These are phyloP conservation scores for Mimosa pudica DNA, from an alignment of 306 rosid species.

Conservation along the genomic window DNA sequence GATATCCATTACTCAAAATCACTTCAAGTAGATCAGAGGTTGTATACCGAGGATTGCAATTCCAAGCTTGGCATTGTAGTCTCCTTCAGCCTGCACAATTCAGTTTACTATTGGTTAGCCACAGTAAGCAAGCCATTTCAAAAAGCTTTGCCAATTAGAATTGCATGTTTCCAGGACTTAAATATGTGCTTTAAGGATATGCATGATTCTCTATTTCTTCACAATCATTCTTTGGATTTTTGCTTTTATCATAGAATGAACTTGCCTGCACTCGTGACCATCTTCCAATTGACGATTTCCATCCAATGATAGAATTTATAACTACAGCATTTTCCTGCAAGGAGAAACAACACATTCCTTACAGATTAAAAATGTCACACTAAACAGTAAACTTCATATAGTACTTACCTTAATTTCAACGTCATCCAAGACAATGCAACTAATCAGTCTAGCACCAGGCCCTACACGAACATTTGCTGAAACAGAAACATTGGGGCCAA, in stretches of 20 bases:
- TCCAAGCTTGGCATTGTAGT: constrained; percentile 82
- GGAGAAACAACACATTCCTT: constrained; percentile 30
- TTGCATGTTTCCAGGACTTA: background rate
- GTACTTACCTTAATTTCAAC: constrained; percentile 80
- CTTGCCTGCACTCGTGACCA: constrained; percentile 97
- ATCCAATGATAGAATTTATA: constrained; percentile 83
- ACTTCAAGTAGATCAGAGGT: background rate
- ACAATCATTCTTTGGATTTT: background rate
- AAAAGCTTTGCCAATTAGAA: background rate
- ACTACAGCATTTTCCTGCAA: constrained; percentile 87
- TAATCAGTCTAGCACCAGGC: constrained; percentile 81
- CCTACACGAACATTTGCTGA: constrained; percentile 97
- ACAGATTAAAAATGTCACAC: constrained; percentile 9
- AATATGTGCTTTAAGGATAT: background rate
- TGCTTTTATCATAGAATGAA: background rate
- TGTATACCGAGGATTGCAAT: constrained; percentile 75
- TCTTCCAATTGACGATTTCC: constrained; percentile 92
- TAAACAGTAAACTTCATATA: background rate
- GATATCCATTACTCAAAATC: background rate
- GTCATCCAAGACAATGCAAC: constrained; percentile 80
- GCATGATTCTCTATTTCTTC: background rate
- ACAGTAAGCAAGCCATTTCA: background rate
- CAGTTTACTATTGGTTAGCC: constrained; percentile 26
- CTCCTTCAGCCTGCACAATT: constrained; percentile 81
- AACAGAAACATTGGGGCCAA: constrained; percentile 93